These are phyloP conservation scores for Fusarium longipes DNA, from an alignment of 2,329 filamentous ascomycete genomes.

Conservation along the genomic window DNA sequence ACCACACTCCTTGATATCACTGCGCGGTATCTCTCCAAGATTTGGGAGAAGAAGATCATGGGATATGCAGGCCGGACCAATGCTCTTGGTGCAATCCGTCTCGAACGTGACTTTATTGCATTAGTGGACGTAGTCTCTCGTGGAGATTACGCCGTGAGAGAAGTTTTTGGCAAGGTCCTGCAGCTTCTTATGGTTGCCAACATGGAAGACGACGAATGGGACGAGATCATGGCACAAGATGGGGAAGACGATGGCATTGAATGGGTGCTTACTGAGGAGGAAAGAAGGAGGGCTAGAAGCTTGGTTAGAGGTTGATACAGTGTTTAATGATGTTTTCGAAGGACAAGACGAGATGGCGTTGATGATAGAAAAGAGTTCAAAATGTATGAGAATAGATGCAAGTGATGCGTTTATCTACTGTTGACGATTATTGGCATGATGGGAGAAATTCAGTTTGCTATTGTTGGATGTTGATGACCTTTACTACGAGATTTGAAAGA, in stretches of 20 bases:
- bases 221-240: slow-evolving; percentile 69
- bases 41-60: slow-evolving; percentile 90
- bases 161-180: slow-evolving; percentile 78
- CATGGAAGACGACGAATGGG: slow-evolving; percentile 97
- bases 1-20: slow-evolving; percentile 80
- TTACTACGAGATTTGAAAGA: background rate
- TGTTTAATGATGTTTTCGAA: slow-evolving; percentile 14
- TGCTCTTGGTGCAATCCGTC: slow-evolving; percentile 80
- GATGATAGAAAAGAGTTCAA: slow-evolving; percentile 28
- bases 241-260: slow-evolving; percentile 71
- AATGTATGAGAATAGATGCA: slow-evolving; percentile 22
- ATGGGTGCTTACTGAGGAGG: slow-evolving; percentile 78
- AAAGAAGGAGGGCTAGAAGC: slow-evolving; percentile 76
- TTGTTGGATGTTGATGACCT: background rate
- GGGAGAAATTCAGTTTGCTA: background rate
- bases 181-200: slow-evolving; percentile 90
- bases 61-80: slow-evolving; percentile 82
- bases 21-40: slow-evolving; percentile 77
- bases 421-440: background rate
- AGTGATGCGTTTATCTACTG: slow-evolving; percentile 13
- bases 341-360: slow-evolving; percentile 14
- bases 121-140: slow-evolving; percentile 75
- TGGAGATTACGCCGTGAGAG: slow-evolving; percentile 81
- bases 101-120: slow-evolving; percentile 85
- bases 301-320: slow-evolving; percentile 63